These are phyloP conservation scores for Tolypocladium tropicale DNA, from an alignment of 2,329 filamentous ascomycete genomes.

Conservation along the genomic window DNA sequence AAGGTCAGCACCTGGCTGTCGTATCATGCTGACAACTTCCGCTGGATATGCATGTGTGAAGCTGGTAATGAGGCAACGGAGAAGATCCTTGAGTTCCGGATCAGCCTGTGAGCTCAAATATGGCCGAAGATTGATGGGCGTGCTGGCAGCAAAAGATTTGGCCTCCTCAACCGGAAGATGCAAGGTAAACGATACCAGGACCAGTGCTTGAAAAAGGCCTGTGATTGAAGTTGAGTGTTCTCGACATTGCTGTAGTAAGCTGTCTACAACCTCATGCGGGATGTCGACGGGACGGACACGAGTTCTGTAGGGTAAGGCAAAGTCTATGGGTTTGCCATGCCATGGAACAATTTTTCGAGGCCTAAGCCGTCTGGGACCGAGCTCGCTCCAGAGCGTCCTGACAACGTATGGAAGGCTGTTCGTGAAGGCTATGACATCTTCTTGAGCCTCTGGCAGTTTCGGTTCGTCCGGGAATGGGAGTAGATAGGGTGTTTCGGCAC, in stretches of 20 bases:
- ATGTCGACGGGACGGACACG: conserved; percentile 27
- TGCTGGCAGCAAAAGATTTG: conserved; percentile 24
- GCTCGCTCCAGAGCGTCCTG: conserved; percentile 25
- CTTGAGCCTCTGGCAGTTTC: conserved; percentile 26
- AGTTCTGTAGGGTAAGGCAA: conserved; percentile 22
- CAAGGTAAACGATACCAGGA: conserved; percentile 27
- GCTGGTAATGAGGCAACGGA: conserved; percentile 29
- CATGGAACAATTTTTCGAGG: conserved; percentile 20
- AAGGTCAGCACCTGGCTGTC: conserved; percentile 8
- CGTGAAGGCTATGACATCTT: conserved; percentile 28
- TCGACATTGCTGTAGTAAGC: conserved; percentile 29
- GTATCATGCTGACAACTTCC: conserved; percentile 13
- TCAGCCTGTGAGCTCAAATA: conserved; percentile 17
- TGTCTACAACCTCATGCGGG: conserved; percentile 12
- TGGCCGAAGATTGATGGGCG: conserved; percentile 34
- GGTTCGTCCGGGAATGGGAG: conserved; percentile 21
- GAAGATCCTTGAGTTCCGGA: conserved; percentile 11
- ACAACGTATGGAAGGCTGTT: conserved; percentile 30
- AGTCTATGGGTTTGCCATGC: conserved; percentile 25
- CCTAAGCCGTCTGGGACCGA: conserved; percentile 29
- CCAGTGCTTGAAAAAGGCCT: conserved; percentile 34
- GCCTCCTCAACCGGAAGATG: conserved; percentile 23
- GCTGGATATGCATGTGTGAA: conserved; percentile 20
- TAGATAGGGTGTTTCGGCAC: conserved; percentile 8
- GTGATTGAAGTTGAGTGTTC: conserved; percentile 35